These are phyloP conservation scores for Kuraishia piskuri DNA, from an alignment of 805 yeast species.

Conservation along the genomic window DNA sequence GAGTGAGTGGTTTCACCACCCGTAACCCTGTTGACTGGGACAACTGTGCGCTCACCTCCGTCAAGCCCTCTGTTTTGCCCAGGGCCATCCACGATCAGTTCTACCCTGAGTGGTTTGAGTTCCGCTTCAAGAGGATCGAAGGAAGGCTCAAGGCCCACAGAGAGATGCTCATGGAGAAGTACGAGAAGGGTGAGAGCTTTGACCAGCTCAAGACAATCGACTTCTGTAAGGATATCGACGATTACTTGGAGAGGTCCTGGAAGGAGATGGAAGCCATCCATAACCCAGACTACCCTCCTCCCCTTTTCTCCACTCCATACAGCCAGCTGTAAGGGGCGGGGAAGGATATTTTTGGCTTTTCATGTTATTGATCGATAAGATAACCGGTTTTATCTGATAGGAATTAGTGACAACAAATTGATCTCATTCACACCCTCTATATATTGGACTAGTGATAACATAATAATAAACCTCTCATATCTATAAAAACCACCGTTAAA, in stretches of 20 bases:
- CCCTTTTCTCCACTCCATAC: slow-evolving; percentile 18
- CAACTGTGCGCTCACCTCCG: slow-evolving; percentile 28
- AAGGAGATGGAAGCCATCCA: slow-evolving; percentile 25
- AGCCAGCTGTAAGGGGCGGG: background rate
- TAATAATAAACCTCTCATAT: too few relatives aligned
- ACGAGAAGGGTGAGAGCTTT: slow-evolving; percentile 16
- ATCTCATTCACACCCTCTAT: too few relatives aligned
- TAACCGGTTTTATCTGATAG: background rate
- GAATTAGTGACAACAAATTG: too few relatives aligned
- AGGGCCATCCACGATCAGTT: slow-evolving; percentile 28
- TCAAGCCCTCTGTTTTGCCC: slow-evolving; percentile 27
- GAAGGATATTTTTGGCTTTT: too few relatives aligned
- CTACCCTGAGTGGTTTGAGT: slow-evolving; percentile 30
- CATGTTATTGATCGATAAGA: background rate
- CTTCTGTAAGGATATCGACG: slow-evolving; percentile 19
- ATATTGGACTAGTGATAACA: too few relatives aligned
- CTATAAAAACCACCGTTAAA: too few relatives aligned
- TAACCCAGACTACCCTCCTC: slow-evolving; percentile 21
- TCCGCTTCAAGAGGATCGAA: slow-evolving; percentile 24
- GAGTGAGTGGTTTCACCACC: slow-evolving; percentile 33
- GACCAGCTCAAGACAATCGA: slow-evolving; percentile 19
- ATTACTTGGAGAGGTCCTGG: slow-evolving; percentile 20
- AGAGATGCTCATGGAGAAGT: slow-evolving; percentile 11
- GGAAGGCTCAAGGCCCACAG: slow-evolving; percentile 15
- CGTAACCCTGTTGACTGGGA: slow-evolving; percentile 26